Evolutionary conservation across 1,284 basidiomycete genomes (phyloP).

Genomic region (Microbotryum scabiosae): DNA sequence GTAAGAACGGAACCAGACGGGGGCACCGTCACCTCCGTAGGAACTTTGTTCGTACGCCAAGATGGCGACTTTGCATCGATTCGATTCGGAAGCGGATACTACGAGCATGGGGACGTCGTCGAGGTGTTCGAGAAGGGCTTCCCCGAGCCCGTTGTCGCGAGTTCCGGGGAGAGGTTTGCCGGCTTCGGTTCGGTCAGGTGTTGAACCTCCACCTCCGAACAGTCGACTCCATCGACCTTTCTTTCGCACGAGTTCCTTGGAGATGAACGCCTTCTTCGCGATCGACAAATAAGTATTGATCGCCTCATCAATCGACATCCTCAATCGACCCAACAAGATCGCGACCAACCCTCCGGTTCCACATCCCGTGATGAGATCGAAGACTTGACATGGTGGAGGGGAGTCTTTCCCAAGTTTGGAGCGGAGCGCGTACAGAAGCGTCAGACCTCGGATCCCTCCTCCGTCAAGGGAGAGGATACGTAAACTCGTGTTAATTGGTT

Average conservation of each 20-base stretch:
- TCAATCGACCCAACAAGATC: slow-evolving; percentile 22
- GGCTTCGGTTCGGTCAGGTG: neutral
- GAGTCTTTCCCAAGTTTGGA: neutral
- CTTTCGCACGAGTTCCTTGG: neutral
- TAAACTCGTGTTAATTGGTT: neutral
- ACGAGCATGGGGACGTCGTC: slow-evolving; percentile 9
- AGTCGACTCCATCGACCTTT: slow-evolving; percentile 16
- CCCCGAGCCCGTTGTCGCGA: slow-evolving; percentile 2
- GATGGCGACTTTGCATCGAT: slow-evolving; percentile 1
- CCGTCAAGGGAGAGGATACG: slow-evolving; percentile 30
- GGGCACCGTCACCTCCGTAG: neutral
- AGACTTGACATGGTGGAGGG: slow-evolving; percentile 17
- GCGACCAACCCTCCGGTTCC: slow-evolving; percentile 28
- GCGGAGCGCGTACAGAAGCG: slow-evolving; percentile 13
- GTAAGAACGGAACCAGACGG: neutral
- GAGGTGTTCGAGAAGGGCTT: neutral
- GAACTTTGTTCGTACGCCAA: neutral
- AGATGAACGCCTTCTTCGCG: slow-evolving; percentile 12
- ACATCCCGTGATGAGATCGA: slow-evolving; percentile 29
- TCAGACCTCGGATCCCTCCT: slow-evolving; percentile 24
- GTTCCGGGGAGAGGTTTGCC: slow-evolving; percentile 1
- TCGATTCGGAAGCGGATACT: neutral
- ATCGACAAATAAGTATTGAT: slow-evolving; percentile 19
- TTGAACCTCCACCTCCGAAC: slow-evolving; percentile 10
- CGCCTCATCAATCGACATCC: slow-evolving; percentile 8